Evolutionary conservation across 176 grass and related monocot genomes (phyloP), one percentile per base, ranked within the genome.

Genomic region (bread wheat (Triticum aestivum)): DNA sequence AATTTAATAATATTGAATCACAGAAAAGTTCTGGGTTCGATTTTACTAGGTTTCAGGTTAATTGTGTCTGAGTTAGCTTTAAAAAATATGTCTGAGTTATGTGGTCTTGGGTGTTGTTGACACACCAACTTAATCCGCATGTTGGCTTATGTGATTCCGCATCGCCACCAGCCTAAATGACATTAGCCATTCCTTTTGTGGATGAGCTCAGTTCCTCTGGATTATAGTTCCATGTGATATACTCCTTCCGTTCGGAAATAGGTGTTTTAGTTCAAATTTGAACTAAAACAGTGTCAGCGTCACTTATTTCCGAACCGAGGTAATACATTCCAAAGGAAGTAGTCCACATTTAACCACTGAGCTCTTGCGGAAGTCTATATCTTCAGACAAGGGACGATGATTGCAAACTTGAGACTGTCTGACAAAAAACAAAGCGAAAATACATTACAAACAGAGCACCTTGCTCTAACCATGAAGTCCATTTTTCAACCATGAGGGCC

Each of bases 401-500:
- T 24, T 24, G 23, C 23, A 24, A 24, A 24, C 23, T 24, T 24
- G 23, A 24, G 23, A 24, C 23, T 24, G 23, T 24, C 23, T 24
- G 23, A 24, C 23, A 24, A 24, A 24, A 24, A 24, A 24, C 23
- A 24, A 24, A 24, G 23, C 23, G 23, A 24, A 24, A 24, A 24
- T 24, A 24, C 23, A 24, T 24, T 24, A 24, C 23, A 24, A 24
- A 24, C 23, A 24, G 23, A 24, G 23, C 23, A 24, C 23, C 23
- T 24, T 24, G 23, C 23, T 24, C 23, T 24, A 24, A 24, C 23
- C 23, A 24, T 24, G 23, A 24, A 24, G 23, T 24, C 23, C 23
- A 24, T 24, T 24, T 24, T 24, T 24, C 23, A 24, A 24, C 23
- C 23, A 24, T 24, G 97, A 99, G 91, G 97, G 97, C 44, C 97